These are phyloP conservation scores for Neurospora sp. DNA, from an alignment of 495 filamentous ascomycete genomes.

Conservation along the genomic window DNA sequence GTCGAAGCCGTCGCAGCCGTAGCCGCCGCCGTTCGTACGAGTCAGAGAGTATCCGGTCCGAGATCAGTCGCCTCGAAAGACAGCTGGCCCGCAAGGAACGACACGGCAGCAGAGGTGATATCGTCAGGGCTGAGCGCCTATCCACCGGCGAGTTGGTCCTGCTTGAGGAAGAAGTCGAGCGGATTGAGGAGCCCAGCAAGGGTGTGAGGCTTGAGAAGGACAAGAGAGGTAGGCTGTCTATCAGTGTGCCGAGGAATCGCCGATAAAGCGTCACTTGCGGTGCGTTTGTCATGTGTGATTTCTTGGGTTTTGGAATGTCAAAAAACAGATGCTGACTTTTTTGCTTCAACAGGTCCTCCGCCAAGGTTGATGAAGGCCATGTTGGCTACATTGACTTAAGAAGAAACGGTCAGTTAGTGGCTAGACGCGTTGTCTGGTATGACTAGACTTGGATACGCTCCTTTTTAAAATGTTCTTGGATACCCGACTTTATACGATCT, in stretches of 20 bases:
- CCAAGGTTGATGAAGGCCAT: slow-evolving; percentile 60
- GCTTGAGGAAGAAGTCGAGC: slow-evolving; percentile 44
- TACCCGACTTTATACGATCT: not conserved
- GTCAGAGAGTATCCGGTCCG: slow-evolving; percentile 28
- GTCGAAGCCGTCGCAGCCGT: slow-evolving; percentile 18
- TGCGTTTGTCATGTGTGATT: slow-evolving; percentile 12
- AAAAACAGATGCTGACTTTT: slow-evolving; percentile 11
- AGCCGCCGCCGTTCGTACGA: slow-evolving; percentile 14
- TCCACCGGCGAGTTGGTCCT: slow-evolving; percentile 43
- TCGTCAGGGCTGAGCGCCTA: slow-evolving; percentile 38
- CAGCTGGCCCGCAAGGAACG: slow-evolving; percentile 14
- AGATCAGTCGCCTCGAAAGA: slow-evolving; percentile 30
- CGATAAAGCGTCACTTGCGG: slow-evolving; percentile 28
- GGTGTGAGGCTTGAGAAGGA: slow-evolving; percentile 68
- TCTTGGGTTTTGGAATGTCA: not conserved
- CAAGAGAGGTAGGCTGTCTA: slow-evolving; percentile 75
- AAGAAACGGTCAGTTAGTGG: not conserved
- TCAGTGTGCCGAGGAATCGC: slow-evolving; percentile 49
- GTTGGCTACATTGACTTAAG: slow-evolving; percentile 66
- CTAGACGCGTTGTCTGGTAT: not conserved
- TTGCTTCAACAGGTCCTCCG: slow-evolving; percentile 32
- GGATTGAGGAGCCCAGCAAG: slow-evolving; percentile 39
- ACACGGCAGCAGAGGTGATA: slow-evolving; percentile 24
- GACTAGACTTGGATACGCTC: not conserved
- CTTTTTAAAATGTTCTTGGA: not conserved